Evolutionary conservation across 768 basidiomycete genomes (phyloP).

Genomic region (Tricholoma terreum): DNA sequence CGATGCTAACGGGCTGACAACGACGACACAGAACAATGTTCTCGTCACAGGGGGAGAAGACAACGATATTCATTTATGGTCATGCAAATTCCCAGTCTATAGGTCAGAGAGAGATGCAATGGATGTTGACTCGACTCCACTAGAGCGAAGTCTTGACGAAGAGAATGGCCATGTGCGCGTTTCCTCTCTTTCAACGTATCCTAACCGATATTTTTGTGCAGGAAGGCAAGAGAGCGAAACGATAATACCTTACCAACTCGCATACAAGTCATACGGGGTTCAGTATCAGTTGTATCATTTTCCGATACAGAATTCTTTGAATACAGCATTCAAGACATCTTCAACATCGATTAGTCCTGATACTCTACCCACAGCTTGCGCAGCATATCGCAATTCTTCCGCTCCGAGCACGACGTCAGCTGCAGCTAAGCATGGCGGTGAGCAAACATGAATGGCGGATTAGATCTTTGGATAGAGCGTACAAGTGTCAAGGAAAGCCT

Average conservation of each 20-base stretch:
- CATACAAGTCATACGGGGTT: background rate
- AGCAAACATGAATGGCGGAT: background rate
- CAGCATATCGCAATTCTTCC: slow-evolving; percentile 86
- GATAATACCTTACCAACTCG: background rate
- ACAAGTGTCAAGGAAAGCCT: slow-evolving; percentile 51
- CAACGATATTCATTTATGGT: slow-evolving; percentile 43
- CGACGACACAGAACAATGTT: slow-evolving; percentile 30
- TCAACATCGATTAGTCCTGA: slow-evolving; percentile 79
- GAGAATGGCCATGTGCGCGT: slow-evolving; percentile 21
- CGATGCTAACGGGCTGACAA: background rate
- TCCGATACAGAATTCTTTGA: slow-evolving; percentile 87
- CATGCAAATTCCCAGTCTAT: slow-evolving; percentile 10
- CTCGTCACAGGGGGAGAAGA: slow-evolving; percentile 53
- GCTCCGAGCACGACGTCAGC: slow-evolving; percentile 81
- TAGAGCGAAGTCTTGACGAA: slow-evolving; percentile 21
- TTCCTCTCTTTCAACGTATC: background rate
- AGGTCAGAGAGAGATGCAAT: slow-evolving; percentile 16
- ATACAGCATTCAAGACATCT: slow-evolving; percentile 79
- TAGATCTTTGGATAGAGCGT: background rate
- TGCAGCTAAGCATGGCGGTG: slow-evolving; percentile 35
- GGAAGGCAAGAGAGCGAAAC: slow-evolving; percentile 16
- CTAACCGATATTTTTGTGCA: slow-evolving; percentile 2
- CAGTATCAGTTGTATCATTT: slow-evolving; percentile 41
- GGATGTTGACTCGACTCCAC: slow-evolving; percentile 23
- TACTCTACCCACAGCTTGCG: slow-evolving; percentile 79